A percentile compares a stretch with the other conserved stretches of the same genome.
phyloP scores from a whole-genome alignment of 345 rosid species.

The Trapa bicornis region DNA sequence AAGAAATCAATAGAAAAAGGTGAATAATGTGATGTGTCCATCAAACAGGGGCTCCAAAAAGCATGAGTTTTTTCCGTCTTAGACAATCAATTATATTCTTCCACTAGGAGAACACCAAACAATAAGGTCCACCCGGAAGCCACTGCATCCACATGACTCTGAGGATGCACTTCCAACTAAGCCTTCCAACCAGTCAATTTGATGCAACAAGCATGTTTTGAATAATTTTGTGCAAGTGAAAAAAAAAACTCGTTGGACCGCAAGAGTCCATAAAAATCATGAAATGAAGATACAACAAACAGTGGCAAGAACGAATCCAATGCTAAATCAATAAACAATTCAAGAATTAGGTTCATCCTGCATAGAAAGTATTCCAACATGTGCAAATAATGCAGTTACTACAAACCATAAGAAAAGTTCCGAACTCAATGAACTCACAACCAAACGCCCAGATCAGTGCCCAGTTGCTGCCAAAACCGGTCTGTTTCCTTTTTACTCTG shows the following conservation, averaged over 20 bases:
- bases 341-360: neutral
- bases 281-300: neutral
- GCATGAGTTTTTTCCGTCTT: neutral
- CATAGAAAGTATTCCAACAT: neutral
- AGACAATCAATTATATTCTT: slow-evolving; percentile 8
- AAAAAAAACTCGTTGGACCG: neutral
- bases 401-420: neutral
- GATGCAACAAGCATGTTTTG: neutral
- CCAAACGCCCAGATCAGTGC: neutral
- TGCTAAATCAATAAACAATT: neutral
- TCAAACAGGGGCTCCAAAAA: slow-evolving; percentile 4
- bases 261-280: neutral
- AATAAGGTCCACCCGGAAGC: neutral
- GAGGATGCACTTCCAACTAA: neutral
- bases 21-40: slow-evolving; percentile 8
- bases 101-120: slow-evolving; percentile 11
- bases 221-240: neutral
- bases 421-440: neutral
- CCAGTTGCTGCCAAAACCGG: neutral
- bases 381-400: neutral
- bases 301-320: neutral
- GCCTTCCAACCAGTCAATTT: neutral
- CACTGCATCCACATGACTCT: neutral
- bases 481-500: neutral
- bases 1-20: slow-evolving; percentile 15